Evolutionary conservation across 257 asterid species (phyloP), one percentile per base, ranked within the genome.

Genomic region (Lycium ferocissimum): DNA sequence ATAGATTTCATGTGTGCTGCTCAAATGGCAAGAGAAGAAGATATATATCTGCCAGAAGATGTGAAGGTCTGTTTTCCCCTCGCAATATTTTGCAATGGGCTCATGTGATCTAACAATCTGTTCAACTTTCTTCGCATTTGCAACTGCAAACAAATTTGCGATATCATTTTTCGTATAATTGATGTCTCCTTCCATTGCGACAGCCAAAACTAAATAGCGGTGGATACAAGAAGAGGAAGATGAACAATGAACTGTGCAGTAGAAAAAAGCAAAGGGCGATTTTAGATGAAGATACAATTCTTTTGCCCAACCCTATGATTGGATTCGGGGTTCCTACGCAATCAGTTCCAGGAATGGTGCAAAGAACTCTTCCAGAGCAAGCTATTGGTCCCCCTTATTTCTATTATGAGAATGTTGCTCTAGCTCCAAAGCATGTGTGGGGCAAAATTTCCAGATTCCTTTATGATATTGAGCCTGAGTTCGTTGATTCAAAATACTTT

Each of bases 1-100:
- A 89, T 92, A 12, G 97, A 97, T 89, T 93, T 88, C 78, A 92
- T 97, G 76, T 88, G 85, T 61, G 97, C 98, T 83, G 98, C 98
- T 84, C 97, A 95, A 89, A 63, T 93, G 87, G 92, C 97, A 76
- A 92, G 95, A 83, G 97, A 91, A 72, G 92, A 85, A 20, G 95
- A 90, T 57, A 85, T 84, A 69, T 80, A 86, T 86, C 85, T 91
- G 86, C 94, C 91, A 7, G 89, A 85, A 33, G 93, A 90, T 2
- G 84, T 89, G 78, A 95, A 95, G 98, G 98, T 95, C 53, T 85
- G 84, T 33, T 71, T 87, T 75, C 81, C 18, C 9, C 9, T 57
- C 37, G 38, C 54, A 11, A 70, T 37, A 12, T 58, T 72, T 83
- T n/a, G 2, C 59, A 82, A 81, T 13, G 18, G 35, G 47, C 43